Base-by-base conservation (phyloP, 495 filamentous ascomycete species). In the Penicillium macrosclerotiorum region DNA sequence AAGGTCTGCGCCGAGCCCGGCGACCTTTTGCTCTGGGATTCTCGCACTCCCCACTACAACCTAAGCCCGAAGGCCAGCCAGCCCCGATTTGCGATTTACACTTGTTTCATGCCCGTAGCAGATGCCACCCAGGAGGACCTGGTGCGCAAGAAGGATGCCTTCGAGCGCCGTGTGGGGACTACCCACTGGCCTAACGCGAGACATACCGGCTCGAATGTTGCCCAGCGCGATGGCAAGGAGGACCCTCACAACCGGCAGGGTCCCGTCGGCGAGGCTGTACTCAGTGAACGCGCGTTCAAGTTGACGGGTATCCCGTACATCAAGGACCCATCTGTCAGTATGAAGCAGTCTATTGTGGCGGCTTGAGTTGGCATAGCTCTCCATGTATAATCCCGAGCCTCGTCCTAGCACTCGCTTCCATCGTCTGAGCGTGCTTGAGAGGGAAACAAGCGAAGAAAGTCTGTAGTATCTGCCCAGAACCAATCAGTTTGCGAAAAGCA, bases 1-100 rank as follows among this genome's bases (percentile, higher is more conserved):
- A 73, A 71, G 53, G 55, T 71, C 11, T 62, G 62, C 39, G 68
- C 62, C 11, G 69, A 71, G 23, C 68, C 68, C 0, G 69, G 69
- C 0, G 68, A 73, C 41, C 47, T 73, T n/a, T 57, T 73, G 6
- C 45, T 71, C 0, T 73, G 69, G 69, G 69, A 73, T 34, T 64
- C 59, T n/a, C 57, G 67, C 23, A 64, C 62, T 19, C 60, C 60
- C 18, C 69, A 71, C 49, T 69, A 71, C 31, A 73, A 71, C 45
- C 45, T 67, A 2, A 49, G 57, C 14, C 57, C 64, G 2, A 62
- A 48, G 12, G 47, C 37, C 1, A 33, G 42, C 9, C 49, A 57
- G 27, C 53, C 56, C 9, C 50, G 65, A 1, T 54, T 68, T 11
- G 58, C 59, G 2, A 41, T 68, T 8, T 71, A 71, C 27, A 67